These are phyloP conservation scores for Austroboletus eburneus DNA, from an alignment of 768 basidiomycete species.

Conservation along the genomic window DNA sequence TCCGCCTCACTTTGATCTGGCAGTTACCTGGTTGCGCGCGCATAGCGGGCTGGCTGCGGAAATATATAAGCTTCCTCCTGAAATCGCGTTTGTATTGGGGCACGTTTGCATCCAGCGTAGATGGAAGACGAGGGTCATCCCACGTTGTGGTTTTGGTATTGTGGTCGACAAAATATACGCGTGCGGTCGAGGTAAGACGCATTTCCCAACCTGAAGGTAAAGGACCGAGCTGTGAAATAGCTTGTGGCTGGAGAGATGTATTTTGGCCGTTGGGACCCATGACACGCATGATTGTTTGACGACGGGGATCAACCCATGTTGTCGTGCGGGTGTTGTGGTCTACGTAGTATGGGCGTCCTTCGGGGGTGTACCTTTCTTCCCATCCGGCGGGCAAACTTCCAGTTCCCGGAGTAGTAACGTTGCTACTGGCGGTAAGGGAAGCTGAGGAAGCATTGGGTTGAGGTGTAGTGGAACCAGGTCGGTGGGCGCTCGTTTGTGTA, in stretches of 20 bases:
- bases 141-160: slow-evolving; percentile 99
- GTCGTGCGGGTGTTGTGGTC: slow-evolving; percentile 99
- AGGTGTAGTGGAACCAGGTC: slow-evolving; percentile 34
- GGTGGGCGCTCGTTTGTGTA: slow-evolving; percentile 36
- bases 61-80: slow-evolving; percentile 98
- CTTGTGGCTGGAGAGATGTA: slow-evolving; percentile 85
- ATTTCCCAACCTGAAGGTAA: slow-evolving; percentile 99
- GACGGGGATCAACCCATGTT: slow-evolving; percentile 99
- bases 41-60: slow-evolving; percentile 97
- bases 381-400: slow-evolving; percentile 94
- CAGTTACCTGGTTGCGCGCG: slow-evolving; percentile 98
- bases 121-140: slow-evolving; percentile 97
- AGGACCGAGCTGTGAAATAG: slow-evolving; percentile 95
- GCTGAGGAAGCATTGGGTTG: slow-evolving; percentile 36
- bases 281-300: slow-evolving; percentile 94
- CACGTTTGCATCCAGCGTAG: slow-evolving; percentile 92
- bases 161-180: slow-evolving; percentile 99
- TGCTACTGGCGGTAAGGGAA: slow-evolving; percentile 48
- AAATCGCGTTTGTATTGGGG: slow-evolving; percentile 99
- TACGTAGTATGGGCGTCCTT: slow-evolving; percentile 98
- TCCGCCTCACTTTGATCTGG: slow-evolving; percentile 96
- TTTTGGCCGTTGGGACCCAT: slow-evolving; percentile 93
- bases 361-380: slow-evolving; percentile 98
- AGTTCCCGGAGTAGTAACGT: slow-evolving; percentile 64
- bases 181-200: slow-evolving; percentile 96